Base-by-base conservation (phyloP, 2,329 filamentous ascomycete species). In the Geosmithia flava region DNA sequence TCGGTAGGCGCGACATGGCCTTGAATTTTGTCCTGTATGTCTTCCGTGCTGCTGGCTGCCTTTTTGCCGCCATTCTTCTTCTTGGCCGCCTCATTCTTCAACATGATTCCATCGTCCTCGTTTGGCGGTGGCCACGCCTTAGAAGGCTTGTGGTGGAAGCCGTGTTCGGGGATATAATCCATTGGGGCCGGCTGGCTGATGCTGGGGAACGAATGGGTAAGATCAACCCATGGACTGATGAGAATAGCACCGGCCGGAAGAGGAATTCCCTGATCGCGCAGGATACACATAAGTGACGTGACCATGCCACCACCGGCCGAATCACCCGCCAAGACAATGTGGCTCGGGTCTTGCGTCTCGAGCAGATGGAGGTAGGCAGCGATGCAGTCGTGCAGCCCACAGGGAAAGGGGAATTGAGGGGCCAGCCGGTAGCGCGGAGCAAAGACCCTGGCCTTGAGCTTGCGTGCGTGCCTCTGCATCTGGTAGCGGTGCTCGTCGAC, bases 401-500 rank as follows among this genome's bases (percentile, higher is more conserved):
- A 97, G 0, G 93, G 93, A 54, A 98, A 98, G 0, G 93, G 93
- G 51, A 91, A 98, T 61, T 97, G 90, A 2, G 91, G 93, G 6
- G 93, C 80, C 29, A 98, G 74, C 41, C 93, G 80, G 64, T 97
- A 98, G 52, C 81, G 74, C 5, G 91, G 85, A 20, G 91, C 89
- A 62, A 97, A 81, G 7, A 96, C 85, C 48, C 89, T 77, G 17
- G 89, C 91, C 64, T 93, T 89, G 51, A 98, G 74, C 67, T 97
- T 97, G 48, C 93, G 78, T 27, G 93, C 93, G 73, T 97, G 90
- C 45, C 91, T 78, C 65, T 98, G 93, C 74, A 98, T 81, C 72
- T 97, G 91, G 67, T 97, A 97, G n/a, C 93, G 82, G 69, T 97
- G 93, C 64, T 95, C 90, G 60, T 96, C 90, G 39, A 96, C 83